Percentiles rank a stretch among this genome's conserved stretches.
Evolutionary conservation across 2,329 filamentous ascomycete genomes (phyloP).

Genomic region (Calycina herbarum): DNA sequence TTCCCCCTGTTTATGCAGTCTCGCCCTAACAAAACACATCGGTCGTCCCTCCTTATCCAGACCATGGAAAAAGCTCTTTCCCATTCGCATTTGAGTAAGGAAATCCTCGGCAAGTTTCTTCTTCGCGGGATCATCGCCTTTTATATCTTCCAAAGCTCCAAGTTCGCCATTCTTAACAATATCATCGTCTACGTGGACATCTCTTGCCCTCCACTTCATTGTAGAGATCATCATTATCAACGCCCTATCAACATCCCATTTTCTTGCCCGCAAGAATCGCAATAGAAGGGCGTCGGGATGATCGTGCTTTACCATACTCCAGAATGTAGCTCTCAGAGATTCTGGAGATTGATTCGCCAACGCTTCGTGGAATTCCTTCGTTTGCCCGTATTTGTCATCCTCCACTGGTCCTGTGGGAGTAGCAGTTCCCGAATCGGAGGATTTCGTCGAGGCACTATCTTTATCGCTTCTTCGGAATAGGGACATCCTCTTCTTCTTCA

Average conservation of each 20-base stretch:
- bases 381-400: constrained; percentile 85
- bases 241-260: constrained; percentile 94
- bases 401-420: constrained; percentile 40
- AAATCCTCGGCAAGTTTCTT: constrained; percentile 76
- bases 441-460: constrained; percentile 44
- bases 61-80: constrained; percentile 92
- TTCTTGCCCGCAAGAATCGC: constrained; percentile 82
- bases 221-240: constrained; percentile 93
- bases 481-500: constrained; percentile 72
- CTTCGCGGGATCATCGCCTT: constrained; percentile 53
- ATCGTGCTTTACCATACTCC: constrained; percentile 94
- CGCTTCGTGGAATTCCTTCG: constrained; percentile 80
- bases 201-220: constrained; percentile 82
- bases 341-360: constrained; percentile 76
- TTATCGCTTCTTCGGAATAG: constrained; percentile 67
- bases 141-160: constrained; percentile 60
- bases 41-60: constrained; percentile 81
- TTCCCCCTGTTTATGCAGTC: constrained; percentile 78
- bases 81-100: constrained; percentile 78
- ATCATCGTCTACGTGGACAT: constrained; percentile 87
- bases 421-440: not conserved
- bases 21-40: constrained; percentile 80
- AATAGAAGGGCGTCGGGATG: constrained; percentile 83
- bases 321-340: constrained; percentile 76
- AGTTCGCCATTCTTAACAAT: constrained; percentile 78